Conservation (phyloP, 192 early-diverging fungal genomes). For the Obelidium mucronatum region DNA sequence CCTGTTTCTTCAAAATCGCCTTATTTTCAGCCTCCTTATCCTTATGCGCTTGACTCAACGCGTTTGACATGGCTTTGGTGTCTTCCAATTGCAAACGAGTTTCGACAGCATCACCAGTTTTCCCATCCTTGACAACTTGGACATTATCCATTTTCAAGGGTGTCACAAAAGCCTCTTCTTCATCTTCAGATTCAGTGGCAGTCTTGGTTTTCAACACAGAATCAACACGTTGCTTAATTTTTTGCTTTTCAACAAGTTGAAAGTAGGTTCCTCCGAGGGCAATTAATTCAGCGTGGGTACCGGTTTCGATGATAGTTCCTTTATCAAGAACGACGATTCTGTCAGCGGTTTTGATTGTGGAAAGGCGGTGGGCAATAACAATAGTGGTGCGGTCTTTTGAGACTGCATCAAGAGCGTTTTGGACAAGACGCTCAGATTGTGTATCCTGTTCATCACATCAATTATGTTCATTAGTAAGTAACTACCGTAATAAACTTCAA, state of each 20-base stretch:
- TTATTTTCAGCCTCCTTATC: background rate
- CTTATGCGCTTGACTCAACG: constrained; percentile 1
- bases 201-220: background rate
- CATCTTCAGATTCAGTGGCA: background rate
- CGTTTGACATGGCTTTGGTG: background rate
- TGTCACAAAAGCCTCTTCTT: constrained; percentile 1
- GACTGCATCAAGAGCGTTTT: constrained; percentile 55
- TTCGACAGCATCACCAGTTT: background rate
- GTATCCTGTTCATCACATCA: constrained; percentile 45
- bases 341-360: constrained; percentile 86
- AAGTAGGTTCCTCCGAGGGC: constrained; percentile 63
- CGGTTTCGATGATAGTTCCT: constrained; percentile 69
- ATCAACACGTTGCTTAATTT: constrained; percentile 46
- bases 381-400: constrained; percentile 79
- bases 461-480: background rate
- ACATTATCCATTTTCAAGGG: background rate
- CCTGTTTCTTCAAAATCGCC: constrained; percentile 41
- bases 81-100: constrained; percentile 22
- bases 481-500: no score
- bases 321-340: constrained; percentile 70
- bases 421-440: constrained; percentile 57
- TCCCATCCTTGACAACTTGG: constrained; percentile 5
- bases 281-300: constrained; percentile 83
- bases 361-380: constrained; percentile 90
- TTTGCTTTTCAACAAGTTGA: constrained; percentile 74